phyloP scores from a whole-genome alignment of 2,329 filamentous ascomycete species.

The Aspergillus candidus region DNA sequence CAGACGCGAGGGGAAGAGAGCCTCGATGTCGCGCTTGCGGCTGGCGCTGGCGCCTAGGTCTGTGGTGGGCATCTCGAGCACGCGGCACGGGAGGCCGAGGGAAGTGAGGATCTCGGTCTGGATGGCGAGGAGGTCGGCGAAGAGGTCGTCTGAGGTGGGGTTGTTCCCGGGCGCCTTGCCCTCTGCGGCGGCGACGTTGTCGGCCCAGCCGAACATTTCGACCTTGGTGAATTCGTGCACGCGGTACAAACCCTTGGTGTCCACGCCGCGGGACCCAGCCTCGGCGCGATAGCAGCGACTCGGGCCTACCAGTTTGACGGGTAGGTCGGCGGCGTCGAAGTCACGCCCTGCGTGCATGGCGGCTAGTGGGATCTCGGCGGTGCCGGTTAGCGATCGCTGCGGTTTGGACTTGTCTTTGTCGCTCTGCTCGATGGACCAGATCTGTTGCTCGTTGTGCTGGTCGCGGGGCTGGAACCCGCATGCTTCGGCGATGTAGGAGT shows the following conservation, averaged over 20 bases:
- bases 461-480: conserved; percentile 95
- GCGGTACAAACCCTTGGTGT: conserved; percentile 90
- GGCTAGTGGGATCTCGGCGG: conserved; percentile 90
- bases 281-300: conserved; percentile 95
- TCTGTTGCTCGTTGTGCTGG: conserved; percentile 82
- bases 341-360: conserved; percentile 75
- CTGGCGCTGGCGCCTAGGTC: conserved; percentile 85
- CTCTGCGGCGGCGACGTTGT: conserved; percentile 43
- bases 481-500: conserved; percentile 80
- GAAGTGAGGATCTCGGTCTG: conserved; percentile 75
- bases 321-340: conserved; percentile 60
- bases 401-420: conserved; percentile 60
- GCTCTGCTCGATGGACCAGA: conserved; percentile 70
- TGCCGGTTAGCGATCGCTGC: conserved; percentile 72
- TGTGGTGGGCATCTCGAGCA: conserved; percentile 84
- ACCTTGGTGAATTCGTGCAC: conserved; percentile 99
- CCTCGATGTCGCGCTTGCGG: conserved; percentile 89
- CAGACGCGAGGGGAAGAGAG: conserved; percentile 77
- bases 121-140: conserved; percentile 78
- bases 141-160: conserved; percentile 46
- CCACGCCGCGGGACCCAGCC: conserved; percentile 79
- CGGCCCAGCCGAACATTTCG: conserved; percentile 91
- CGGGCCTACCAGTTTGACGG: conserved; percentile 72
- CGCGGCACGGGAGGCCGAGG: conserved; percentile 75
- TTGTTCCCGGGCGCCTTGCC: conserved; percentile 5